phyloP scores from a whole-genome alignment of 169 alveolate species.

The Eimeria tenella region DNA sequence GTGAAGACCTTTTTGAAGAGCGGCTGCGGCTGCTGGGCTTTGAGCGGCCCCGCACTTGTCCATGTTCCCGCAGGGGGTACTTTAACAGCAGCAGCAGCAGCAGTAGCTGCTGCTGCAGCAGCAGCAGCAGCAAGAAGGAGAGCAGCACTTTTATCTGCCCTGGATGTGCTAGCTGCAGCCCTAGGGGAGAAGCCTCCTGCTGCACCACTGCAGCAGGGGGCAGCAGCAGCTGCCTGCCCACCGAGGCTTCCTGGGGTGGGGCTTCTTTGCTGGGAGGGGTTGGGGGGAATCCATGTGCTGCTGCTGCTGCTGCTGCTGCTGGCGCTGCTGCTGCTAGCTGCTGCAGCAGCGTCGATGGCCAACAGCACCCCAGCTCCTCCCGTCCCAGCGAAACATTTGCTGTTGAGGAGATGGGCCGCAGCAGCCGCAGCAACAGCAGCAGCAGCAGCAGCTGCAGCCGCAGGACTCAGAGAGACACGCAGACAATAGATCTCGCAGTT shows the following conservation, averaged over 20 bases:
- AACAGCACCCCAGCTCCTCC: not conserved
- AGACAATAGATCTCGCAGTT: not conserved
- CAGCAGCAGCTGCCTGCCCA: conserved; percentile 27
- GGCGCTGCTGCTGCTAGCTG: not conserved
- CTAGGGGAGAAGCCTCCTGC: not conserved
- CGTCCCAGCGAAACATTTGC: not conserved
- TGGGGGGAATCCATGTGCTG: not conserved
- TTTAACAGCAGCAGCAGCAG: not conserved
- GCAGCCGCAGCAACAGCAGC: not conserved
- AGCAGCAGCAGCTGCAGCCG: not conserved
- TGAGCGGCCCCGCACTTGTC: not conserved
- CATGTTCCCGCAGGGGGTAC: not conserved
- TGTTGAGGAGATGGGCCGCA: not conserved
- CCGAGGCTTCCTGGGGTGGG: conserved; percentile 6
- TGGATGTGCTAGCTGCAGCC: not conserved
- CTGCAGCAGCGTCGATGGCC: not conserved
- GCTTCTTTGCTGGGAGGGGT: not conserved
- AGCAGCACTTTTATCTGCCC: not conserved
- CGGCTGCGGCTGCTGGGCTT: not conserved
- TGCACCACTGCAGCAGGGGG: conserved; percentile 26
- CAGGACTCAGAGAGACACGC: not conserved
- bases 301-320: not conserved
- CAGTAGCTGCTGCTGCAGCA: not conserved
- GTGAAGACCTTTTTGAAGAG: conserved; percentile 10
- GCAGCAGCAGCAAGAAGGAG: conserved; percentile 25